These are phyloP conservation scores for Lippia alba DNA, from an alignment of 305 asterid genomes.

Conservation along the genomic window DNA sequence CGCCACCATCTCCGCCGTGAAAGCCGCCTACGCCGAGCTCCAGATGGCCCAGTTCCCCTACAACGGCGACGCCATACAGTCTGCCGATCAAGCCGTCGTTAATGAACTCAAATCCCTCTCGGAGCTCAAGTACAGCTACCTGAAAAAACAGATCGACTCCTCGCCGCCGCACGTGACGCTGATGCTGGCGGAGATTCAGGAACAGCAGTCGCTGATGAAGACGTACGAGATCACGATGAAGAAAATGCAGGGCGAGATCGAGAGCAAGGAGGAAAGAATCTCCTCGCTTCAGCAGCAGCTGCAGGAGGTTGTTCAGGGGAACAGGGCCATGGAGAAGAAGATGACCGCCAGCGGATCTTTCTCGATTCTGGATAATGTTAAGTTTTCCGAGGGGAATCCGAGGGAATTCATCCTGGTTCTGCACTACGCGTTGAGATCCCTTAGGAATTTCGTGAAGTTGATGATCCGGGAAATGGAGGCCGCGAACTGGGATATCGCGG, in stretches of 20 bases:
- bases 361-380: slow-evolving; percentile 72
- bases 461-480: slow-evolving; percentile 67
- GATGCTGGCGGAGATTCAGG: slow-evolving; percentile 95
- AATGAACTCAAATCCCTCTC: slow-evolving; percentile 77
- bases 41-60: slow-evolving; percentile 96
- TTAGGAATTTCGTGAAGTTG: slow-evolving; percentile 58
- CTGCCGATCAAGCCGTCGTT: slow-evolving; percentile 91
- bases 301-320: slow-evolving; percentile 41
- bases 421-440: slow-evolving; percentile 70
- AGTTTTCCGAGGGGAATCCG: slow-evolving; percentile 51
- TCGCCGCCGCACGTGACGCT: slow-evolving; percentile 92
- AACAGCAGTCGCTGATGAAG: slow-evolving; percentile 92
- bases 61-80: slow-evolving; percentile 66
- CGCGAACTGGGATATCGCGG: slow-evolving; percentile 71
- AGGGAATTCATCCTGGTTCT: slow-evolving; percentile 73
- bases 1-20: slow-evolving; percentile 78
- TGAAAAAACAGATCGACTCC: slow-evolving; percentile 74
- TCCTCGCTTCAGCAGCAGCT: slow-evolving; percentile 39
- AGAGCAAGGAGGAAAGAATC: slow-evolving; percentile 49
- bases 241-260: slow-evolving; percentile 86
- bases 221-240: slow-evolving; percentile 94
- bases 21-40: slow-evolving; percentile 95
- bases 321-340: slow-evolving; percentile 64
- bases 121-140: slow-evolving; percentile 66
- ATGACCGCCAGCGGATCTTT: slow-evolving; percentile 80